Evolutionary conservation across 495 filamentous ascomycete species (phyloP), one percentile per base, ranked within the genome.

Genomic region (Aspergillus incahuasiensis): DNA sequence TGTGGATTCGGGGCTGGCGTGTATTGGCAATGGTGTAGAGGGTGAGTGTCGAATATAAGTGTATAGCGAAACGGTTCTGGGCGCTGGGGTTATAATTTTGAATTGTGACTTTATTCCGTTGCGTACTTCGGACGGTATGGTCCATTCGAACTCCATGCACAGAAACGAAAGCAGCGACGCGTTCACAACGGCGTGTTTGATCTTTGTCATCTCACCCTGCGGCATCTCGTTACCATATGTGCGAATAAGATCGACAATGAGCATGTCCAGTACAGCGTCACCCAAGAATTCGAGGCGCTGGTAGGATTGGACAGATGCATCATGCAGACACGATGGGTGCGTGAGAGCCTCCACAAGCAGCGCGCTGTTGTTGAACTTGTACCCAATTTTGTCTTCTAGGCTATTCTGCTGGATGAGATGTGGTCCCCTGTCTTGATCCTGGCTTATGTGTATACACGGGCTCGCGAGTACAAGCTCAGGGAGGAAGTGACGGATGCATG

Each of bases 271-370:
- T 11, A 96, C 72, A 0, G 91, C 80, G 63, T 98, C 94, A 7
- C 94, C 94, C 0, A 97, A 77, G 67, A 91, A 97, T 66, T 98
- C 94, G 13, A 97, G 79, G 0, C 92, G 85, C 59, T 97, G 87
- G 66, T 95, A 89, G 6, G 87, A 92, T 32, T 82, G 74, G 1
- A 71, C 71, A 7, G 67, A 65, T n/a, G 68, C 63, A 50, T 81
- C 74, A 40, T 73, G 68, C 34, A 70, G 73, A 60, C 79, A 89
- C 2, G 91, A 95, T 0, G 86, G 74, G 64, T 97, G 94, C 0
- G 91, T 97, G 28, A 95, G 75, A 2, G 92, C 89, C 72, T 97
- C 91, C 16, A 87, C 62, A n/a, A 96, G 75, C 1, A 96, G 76
- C 11, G 77, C 61, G 51, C 83, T 82, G 57, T 90, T 84, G 0